phyloP scores from a whole-genome alignment of 768 basidiomycete genomes.

The Kwoniella bestiolae region DNA sequence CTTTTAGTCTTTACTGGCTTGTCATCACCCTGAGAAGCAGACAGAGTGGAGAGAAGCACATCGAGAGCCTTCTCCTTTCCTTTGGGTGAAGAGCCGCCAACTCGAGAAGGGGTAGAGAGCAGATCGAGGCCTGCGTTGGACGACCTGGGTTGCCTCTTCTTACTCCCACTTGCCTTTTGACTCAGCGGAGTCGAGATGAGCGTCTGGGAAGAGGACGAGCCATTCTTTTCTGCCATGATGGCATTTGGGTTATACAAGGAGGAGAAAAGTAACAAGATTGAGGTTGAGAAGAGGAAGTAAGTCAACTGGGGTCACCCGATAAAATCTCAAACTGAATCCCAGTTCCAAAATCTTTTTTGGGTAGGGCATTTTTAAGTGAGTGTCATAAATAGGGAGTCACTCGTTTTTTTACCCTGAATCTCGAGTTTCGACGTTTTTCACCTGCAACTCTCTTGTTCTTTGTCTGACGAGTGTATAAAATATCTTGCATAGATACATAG shows the following conservation, averaged over 20 bases:
- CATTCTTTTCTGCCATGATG: slow-evolving; percentile 28
- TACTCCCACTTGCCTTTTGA: slow-evolving; percentile 8
- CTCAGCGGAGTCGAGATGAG: slow-evolving; percentile 3
- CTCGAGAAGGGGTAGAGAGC: background rate
- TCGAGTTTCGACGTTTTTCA: slow-evolving; percentile 21
- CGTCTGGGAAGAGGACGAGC: slow-evolving; percentile 17
- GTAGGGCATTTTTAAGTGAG: slow-evolving; percentile 10
- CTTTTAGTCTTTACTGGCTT: slow-evolving; percentile 7
- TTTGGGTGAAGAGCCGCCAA: slow-evolving; percentile 4
- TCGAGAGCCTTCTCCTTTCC: slow-evolving; percentile 29
- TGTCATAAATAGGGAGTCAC: background rate
- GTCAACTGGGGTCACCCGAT: slow-evolving; percentile 1
- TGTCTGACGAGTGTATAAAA: background rate
- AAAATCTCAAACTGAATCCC: slow-evolving; percentile 4
- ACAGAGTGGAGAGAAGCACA: background rate
- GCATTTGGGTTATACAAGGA: slow-evolving; percentile 15
- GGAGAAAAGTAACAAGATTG: background rate
- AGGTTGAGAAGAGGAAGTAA: background rate
- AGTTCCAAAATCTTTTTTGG: slow-evolving; percentile 20
- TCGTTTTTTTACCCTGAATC: slow-evolving; percentile 9
- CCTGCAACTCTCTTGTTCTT: background rate
- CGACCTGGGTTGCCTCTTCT: background rate
- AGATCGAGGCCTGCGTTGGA: background rate
- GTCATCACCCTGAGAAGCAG: background rate
- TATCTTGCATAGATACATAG: no score